Conservation (phyloP, 2,329 filamentous ascomycete species). For the Cadophora malorum region DNA sequence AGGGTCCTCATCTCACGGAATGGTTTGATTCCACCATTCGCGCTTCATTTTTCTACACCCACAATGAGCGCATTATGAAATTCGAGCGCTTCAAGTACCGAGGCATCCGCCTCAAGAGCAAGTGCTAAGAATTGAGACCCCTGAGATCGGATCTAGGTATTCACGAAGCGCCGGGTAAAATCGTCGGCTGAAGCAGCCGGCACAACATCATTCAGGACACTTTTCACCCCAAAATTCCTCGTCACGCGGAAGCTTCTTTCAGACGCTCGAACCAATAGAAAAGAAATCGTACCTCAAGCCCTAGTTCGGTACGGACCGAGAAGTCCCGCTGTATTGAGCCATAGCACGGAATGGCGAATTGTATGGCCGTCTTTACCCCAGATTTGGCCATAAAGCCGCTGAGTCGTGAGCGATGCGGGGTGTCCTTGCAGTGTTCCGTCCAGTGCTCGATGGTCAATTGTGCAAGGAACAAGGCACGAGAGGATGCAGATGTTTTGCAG, state of each 20-base stretch:
- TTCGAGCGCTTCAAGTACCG: not conserved
- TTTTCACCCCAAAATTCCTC: not conserved
- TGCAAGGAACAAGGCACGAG: slow-evolving; percentile 8
- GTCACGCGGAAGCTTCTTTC: slow-evolving; percentile 19
- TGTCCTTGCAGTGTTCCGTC: slow-evolving; percentile 21
- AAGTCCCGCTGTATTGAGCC: slow-evolving; percentile 13
- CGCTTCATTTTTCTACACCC: not conserved
- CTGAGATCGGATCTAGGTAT: not conserved
- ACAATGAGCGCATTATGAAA: not conserved
- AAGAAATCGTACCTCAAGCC: not conserved
- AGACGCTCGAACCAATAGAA: slow-evolving; percentile 5
- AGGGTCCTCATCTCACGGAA: slow-evolving; percentile 4
- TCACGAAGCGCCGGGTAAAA: slow-evolving; percentile 21
- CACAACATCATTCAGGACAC: not conserved
- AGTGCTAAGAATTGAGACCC: not conserved
- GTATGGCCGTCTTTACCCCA: slow-evolving; percentile 26
- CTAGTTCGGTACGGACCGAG: slow-evolving; percentile 24
- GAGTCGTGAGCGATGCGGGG: slow-evolving; percentile 18
- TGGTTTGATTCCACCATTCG: slow-evolving; percentile 13
- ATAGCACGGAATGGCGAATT: slow-evolving; percentile 23
- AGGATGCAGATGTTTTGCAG: not conserved
- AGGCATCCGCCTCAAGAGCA: not conserved
- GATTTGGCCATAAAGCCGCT: slow-evolving; percentile 16
- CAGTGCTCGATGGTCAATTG: slow-evolving; percentile 18
- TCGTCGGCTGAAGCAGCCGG: slow-evolving; percentile 26